Evolutionary conservation across 2,329 filamentous ascomycete genomes (phyloP).

Genomic region (Colletotrichum acutatum): DNA sequence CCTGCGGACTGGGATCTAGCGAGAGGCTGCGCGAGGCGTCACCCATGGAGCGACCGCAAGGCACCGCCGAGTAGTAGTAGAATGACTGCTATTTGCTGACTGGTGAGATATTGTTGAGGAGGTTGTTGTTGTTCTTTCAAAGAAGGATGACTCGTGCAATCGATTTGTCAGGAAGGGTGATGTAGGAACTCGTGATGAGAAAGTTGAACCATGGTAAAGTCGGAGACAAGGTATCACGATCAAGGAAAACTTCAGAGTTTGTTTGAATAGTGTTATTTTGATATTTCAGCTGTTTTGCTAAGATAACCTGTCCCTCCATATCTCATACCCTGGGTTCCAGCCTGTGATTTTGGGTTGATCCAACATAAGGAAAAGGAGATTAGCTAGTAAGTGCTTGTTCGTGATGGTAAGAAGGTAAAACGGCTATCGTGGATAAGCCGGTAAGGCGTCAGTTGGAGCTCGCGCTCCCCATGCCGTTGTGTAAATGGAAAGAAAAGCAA

Average conservation of each 20-base stretch:
- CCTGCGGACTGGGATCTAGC: constrained; percentile 26
- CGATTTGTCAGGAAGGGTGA: neutral
- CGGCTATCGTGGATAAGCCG: neutral
- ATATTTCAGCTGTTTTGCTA: constrained; percentile 26
- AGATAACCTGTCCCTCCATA: constrained; percentile 23
- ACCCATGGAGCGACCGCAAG: neutral
- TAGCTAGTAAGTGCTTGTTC: constrained; percentile 11
- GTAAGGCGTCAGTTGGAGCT: constrained; percentile 4
- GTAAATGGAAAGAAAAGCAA: neutral
- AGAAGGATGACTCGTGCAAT: neutral
- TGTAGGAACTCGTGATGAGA: neutral
- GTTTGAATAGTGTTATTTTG: constrained; percentile 18
- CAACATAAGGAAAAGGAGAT: constrained; percentile 21
- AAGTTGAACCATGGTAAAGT: neutral
- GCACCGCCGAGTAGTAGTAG: neutral
- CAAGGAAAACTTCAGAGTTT: neutral
- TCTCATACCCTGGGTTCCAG: constrained; percentile 27
- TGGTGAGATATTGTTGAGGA: neutral
- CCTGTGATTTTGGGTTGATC: constrained; percentile 28
- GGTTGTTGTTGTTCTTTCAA: neutral
- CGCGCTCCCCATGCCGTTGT: constrained; percentile 14
- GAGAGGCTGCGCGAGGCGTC: constrained; percentile 30
- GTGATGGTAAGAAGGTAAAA: neutral
- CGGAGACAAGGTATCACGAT: neutral
- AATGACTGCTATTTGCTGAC: neutral